A percentile compares a stretch with the other conserved stretches of the same genome.
These are phyloP conservation scores for Rhizopus delemar DNA, from an alignment of 371 early-diverging fungal species.

Conservation along the genomic window DNA sequence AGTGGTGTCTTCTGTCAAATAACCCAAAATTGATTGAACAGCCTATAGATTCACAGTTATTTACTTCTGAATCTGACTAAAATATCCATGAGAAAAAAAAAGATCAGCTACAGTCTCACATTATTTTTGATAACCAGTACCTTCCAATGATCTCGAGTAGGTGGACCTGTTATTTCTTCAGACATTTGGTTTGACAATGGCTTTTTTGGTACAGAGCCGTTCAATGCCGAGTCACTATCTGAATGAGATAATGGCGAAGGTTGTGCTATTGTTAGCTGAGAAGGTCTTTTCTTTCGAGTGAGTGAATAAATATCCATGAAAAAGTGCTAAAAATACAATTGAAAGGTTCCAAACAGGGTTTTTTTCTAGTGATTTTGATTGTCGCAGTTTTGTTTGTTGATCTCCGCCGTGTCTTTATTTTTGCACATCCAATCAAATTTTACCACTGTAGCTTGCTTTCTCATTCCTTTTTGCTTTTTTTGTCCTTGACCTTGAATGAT, in stretches of 20 bases:
- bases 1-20: conserved; percentile 55
- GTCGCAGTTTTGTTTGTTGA: no score
- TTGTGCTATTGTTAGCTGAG: conserved; percentile 55
- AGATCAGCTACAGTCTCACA: background rate
- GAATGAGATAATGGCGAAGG: conserved; percentile 24
- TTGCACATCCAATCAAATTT: no score
- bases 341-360: background rate
- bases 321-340: background rate
- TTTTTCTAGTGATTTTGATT: background rate
- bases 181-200: conserved; percentile 13
- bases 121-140: conserved; percentile 17
- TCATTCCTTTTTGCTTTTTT: no score
- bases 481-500: no score
- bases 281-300: conserved; percentile 61
- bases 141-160: conserved; percentile 52
- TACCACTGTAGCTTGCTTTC: no score
- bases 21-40: conserved; percentile 44
- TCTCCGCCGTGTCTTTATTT: no score
- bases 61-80: conserved; percentile 45
- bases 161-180: conserved; percentile 45
- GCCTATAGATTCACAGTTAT: conserved; percentile 29
- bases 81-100: background rate
- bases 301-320: conserved; percentile 63
- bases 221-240: conserved; percentile 27
- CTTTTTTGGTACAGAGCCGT: conserved; percentile 15